Conservation (phyloP, 768 basidiomycete species). For the Myochromella boudieri region DNA sequence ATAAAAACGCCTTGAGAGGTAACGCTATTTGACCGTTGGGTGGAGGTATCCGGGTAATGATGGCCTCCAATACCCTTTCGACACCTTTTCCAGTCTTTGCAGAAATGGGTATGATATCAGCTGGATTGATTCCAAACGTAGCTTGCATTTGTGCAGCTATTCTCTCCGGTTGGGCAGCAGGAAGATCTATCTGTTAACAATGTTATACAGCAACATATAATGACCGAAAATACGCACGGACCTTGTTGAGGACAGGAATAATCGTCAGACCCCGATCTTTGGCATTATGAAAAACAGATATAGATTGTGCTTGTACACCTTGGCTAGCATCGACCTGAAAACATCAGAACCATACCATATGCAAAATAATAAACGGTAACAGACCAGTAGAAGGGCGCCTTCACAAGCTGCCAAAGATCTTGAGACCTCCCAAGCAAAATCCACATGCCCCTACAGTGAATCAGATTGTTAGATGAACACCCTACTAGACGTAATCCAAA, state of each 20-base stretch:
- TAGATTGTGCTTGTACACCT: slow-evolving; percentile 96
- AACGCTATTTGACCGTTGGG: slow-evolving; percentile 54
- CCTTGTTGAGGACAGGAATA: slow-evolving; percentile 94
- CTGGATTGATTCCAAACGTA: slow-evolving; percentile 77
- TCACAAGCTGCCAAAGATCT: slow-evolving; percentile 91
- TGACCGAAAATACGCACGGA: slow-evolving; percentile 21
- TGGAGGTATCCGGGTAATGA: slow-evolving; percentile 83
- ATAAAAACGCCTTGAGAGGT: slow-evolving; percentile 82
- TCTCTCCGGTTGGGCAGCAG: slow-evolving; percentile 80
- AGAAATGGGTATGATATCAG: slow-evolving; percentile 76
- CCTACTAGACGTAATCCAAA: background rate
- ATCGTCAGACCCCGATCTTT: slow-evolving; percentile 77
- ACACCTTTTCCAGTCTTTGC: slow-evolving; percentile 93
- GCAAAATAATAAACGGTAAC: slow-evolving; percentile 6
- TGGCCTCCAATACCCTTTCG: slow-evolving; percentile 71
- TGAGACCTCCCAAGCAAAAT: slow-evolving; percentile 97
- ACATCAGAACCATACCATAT: background rate
- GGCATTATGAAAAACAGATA: slow-evolving; percentile 92
- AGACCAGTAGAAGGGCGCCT: slow-evolving; percentile 72
- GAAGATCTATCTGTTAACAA: slow-evolving; percentile 77
- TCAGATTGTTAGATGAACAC: background rate
- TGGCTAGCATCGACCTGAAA: slow-evolving; percentile 91
- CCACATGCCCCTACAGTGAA: slow-evolving; percentile 79
- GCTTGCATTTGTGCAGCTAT: slow-evolving; percentile 80
- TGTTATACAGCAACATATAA: slow-evolving; percentile 6